Conservation (phyloP, 768 basidiomycete species). For the Daedaleopsis nitida region DNA sequence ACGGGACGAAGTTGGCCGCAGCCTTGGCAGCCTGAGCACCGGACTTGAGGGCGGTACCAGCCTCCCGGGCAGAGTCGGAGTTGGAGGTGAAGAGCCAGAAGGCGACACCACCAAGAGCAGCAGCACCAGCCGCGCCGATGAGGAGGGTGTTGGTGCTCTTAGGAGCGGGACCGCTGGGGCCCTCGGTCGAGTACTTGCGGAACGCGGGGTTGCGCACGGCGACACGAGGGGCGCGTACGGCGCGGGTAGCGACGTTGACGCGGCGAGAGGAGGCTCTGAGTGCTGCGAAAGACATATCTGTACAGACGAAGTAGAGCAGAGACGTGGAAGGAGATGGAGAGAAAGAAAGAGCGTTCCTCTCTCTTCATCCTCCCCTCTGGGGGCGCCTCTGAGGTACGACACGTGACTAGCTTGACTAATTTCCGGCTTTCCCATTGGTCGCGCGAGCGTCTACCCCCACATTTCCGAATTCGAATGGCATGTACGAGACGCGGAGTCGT, state of each 20-base stretch:
- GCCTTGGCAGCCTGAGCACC: conserved; percentile 63
- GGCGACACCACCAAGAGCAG: conserved; percentile 58
- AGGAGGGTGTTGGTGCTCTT: conserved; percentile 56
- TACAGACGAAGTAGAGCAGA: conserved; percentile 2
- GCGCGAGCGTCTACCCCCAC: conserved; percentile 2
- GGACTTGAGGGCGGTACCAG: conserved; percentile 59
- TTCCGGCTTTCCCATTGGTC: conserved; percentile 9
- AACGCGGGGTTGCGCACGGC: conserved; percentile 44
- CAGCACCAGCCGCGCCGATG: conserved; percentile 62
- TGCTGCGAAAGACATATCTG: conserved; percentile 56
- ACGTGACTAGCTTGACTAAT: conserved; percentile 23
- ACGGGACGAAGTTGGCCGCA: conserved; percentile 69
- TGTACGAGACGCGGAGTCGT: neutral
- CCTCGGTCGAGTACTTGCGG: conserved; percentile 57
- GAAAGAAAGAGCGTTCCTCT: neutral
- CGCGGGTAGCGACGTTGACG: conserved; percentile 36
- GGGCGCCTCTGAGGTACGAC: conserved; percentile 3
- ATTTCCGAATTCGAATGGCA: neutral
- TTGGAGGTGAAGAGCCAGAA: conserved; percentile 59
- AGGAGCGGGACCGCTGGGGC: conserved; percentile 21
- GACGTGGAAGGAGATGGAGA: conserved; percentile 1
- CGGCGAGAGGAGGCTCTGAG: conserved; percentile 55
- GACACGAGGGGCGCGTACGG: conserved; percentile 17
- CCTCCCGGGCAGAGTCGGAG: conserved; percentile 49
- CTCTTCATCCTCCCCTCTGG: neutral